These are phyloP conservation scores for Plasmopara halstedii DNA, from an alignment of 352 stramenopile species.

Conservation along the genomic window DNA sequence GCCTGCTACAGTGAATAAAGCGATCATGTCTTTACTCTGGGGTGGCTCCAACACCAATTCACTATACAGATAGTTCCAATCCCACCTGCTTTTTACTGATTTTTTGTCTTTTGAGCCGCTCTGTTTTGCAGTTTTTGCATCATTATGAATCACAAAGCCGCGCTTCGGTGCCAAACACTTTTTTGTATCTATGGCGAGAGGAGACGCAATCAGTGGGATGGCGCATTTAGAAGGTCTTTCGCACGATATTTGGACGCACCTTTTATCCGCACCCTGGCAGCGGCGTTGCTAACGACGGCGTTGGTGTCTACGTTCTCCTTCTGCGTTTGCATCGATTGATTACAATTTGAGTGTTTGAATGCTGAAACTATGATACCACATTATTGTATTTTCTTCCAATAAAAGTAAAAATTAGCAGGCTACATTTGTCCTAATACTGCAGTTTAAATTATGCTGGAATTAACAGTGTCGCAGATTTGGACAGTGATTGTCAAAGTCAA, in stretches of 20 bases:
- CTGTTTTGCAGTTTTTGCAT: conserved; percentile 25
- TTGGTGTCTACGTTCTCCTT: conserved; percentile 66
- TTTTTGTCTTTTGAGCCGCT: conserved; percentile 27
- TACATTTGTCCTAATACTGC: too few species aligned
- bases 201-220: not conserved
- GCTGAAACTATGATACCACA: conserved; percentile 16
- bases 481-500: too few species aligned
- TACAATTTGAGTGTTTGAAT: too few species aligned
- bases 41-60: not conserved
- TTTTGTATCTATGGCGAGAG: conserved; percentile 6
- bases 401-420: too few species aligned
- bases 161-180: conserved; percentile 28
- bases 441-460: too few species aligned
- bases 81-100: conserved; percentile 40
- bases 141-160: conserved; percentile 33
- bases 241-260: conserved; percentile 5
- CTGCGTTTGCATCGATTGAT: conserved; percentile 38
- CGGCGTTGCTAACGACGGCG: conserved; percentile 5
- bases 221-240: not conserved
- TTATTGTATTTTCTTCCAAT: conserved; percentile 12
- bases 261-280: conserved; percentile 23
- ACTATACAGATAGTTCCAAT: not conserved
- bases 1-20: conserved; percentile 23
- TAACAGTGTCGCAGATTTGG: too few species aligned
- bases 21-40: not conserved